Evolutionary conservation across 148 eudicot genomes (phyloP), one percentile per base, ranked within the genome.

Genomic region (Fagopyrum tataricum): DNA sequence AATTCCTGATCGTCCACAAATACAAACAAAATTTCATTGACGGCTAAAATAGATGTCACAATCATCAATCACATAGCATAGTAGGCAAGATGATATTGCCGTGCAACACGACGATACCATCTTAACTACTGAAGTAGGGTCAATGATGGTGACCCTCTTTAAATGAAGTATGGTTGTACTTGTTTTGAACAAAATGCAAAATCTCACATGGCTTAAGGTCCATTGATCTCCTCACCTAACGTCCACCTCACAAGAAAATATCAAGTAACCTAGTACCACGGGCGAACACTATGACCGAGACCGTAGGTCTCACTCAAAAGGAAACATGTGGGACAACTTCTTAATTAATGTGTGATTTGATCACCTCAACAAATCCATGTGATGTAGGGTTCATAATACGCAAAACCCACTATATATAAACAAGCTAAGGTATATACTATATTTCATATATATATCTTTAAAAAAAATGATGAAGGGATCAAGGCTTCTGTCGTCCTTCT

Each of bases 191-290:
- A 52, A n/a, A 52, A 17, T n/a, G 3, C 55, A 39, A n/a, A n/a
- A 43, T 44, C 67, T 72, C 81, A 75, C 78, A 75, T 79, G 75
- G 75, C 18, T 48, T 71, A 71, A 68, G 72, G 26, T 37, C 76
- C 31, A 56, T 76, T 70, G 46, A 67, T 68, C 20, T 76, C 48
- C 31, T 13, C 21, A 24, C 58, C 71, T 72, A 56, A 42, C 53
- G 46, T 43, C 64, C 70, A 74, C 77, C 73, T n/a, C 64, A 47
- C 14, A 51, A 56, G 14, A 55, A 31, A 37, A 49, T 31, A 39
- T 67, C n/a, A 56, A 77, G 49, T 17, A 21, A 53, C 59, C 59
- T 4, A 18, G 23, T 53, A 53, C 59, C n/a, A 53, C 59, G 59
- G 59, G 23, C 6, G 6, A 18, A n/a, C 59, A 53, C 24, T 53